Conservation (phyloP, 2,329 filamentous ascomycete genomes). For the Xylaria sp. region DNA sequence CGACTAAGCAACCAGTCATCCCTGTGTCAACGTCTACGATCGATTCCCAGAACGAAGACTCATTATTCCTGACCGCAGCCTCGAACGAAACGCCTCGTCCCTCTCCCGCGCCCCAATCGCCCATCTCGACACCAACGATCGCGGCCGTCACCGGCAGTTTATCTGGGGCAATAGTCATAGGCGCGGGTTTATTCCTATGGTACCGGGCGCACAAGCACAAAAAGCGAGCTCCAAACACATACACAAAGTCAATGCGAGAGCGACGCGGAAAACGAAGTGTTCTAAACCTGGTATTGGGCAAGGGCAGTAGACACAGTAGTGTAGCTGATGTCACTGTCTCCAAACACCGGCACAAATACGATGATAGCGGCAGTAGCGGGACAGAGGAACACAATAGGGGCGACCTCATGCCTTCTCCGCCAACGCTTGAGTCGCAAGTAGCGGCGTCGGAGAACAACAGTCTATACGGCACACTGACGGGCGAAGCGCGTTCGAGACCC, state of each 20-base stretch:
- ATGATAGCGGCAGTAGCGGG: not conserved
- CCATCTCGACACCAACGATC: slow-evolving; percentile 27
- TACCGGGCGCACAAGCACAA: slow-evolving; percentile 33
- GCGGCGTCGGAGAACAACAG: slow-evolving; percentile 15
- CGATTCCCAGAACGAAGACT: not conserved
- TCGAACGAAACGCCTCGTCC: slow-evolving; percentile 8
- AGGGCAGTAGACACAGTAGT: slow-evolving; percentile 4
- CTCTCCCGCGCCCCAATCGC: not conserved
- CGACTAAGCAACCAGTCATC: not conserved
- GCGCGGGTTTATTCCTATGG: slow-evolving; percentile 32
- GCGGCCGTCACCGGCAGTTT: slow-evolving; percentile 36
- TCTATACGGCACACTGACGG: slow-evolving; percentile 26
- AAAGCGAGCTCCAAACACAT: slow-evolving; percentile 26
- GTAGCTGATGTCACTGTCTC: not conserved
- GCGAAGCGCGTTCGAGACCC: no score
- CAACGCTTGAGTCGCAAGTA: slow-evolving; percentile 32
- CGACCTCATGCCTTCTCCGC: slow-evolving; percentile 33
- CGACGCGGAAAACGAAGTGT: not conserved
- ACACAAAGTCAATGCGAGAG: slow-evolving; percentile 22
- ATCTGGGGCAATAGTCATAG: slow-evolving; percentile 34
- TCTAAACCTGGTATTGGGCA: not conserved
- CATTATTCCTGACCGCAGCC: not conserved
- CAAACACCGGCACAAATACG: not conserved
- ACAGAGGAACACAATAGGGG: not conserved
- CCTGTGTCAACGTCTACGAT: not conserved